Percentiles rank a stretch among this genome's conserved stretches.
Conservation (phyloP, 2,329 filamentous ascomycete genomes). For the Cordyceps fumosorosea region DNA sequence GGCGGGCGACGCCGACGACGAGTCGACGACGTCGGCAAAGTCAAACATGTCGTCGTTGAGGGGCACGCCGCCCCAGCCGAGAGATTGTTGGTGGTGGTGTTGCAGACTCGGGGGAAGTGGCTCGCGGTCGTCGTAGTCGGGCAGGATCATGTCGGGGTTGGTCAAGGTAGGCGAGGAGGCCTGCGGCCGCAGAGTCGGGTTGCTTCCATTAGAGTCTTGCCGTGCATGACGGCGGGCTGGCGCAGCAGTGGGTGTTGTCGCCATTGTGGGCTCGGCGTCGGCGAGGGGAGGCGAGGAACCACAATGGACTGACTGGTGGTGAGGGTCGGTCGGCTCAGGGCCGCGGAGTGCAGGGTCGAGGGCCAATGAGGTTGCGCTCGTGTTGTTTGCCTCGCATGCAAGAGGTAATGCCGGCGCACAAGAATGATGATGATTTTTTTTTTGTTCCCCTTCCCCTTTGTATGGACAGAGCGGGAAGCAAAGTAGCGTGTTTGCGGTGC, state of each 20-base stretch:
- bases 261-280: background rate
- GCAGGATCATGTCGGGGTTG: conserved; percentile 91
- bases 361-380: background rate
- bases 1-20: conserved; percentile 28
- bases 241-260: conserved; percentile 15
- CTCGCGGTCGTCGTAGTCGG: conserved; percentile 58
- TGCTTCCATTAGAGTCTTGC: conserved; percentile 22
- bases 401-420: background rate
- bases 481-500: background rate
- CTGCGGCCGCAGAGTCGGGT: conserved; percentile 36
- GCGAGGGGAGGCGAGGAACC: background rate
- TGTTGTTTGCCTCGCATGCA: background rate
- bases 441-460: background rate
- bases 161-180: conserved; percentile 80
- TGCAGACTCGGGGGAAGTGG: conserved; percentile 46
- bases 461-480: background rate
- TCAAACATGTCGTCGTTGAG: conserved; percentile 34
- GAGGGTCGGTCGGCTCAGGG: background rate
- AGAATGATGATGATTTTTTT: background rate
- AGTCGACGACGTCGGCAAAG: conserved; percentile 27
- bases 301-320: background rate
- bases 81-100: conserved; percentile 33
- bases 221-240: conserved; percentile 23
- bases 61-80: conserved; percentile 42
- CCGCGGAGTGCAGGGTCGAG: background rate